Conservation (phyloP, 208 protist species). For the Leishmania tropica region DNA sequence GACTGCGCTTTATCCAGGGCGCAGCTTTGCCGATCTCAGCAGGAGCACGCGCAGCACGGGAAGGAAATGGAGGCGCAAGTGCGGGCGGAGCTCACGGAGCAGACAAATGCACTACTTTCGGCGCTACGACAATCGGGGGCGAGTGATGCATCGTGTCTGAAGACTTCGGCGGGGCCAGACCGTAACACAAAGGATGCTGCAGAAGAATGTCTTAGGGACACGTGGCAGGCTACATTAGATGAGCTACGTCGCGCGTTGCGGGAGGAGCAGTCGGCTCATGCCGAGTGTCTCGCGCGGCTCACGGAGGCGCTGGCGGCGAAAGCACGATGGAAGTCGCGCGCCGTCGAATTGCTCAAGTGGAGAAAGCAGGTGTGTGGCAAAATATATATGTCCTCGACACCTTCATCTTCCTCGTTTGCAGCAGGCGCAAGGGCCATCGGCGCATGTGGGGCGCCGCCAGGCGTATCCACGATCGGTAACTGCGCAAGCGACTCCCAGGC, state of each 20-base stretch:
- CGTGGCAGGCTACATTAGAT: constrained; percentile 5
- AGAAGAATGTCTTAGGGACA: background rate
- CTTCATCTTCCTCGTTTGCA: background rate
- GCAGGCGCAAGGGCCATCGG: background rate
- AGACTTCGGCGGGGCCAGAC: background rate
- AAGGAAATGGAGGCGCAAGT: constrained; percentile 16
- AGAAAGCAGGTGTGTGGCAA: background rate
- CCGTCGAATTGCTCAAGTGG: constrained; percentile 8
- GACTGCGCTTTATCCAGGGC: constrained; percentile 11
- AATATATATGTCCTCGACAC: background rate
- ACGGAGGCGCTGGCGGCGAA: background rate
- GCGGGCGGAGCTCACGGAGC: constrained; percentile 15
- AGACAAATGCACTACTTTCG: background rate
- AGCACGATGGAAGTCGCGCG: constrained; percentile 8
- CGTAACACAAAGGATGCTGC: background rate
- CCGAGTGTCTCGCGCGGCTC: constrained; percentile 7
- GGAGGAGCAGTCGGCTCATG: constrained; percentile 17
- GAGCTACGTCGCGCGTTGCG: constrained; percentile 16
- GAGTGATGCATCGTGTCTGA: background rate
- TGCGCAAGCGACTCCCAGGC: too few relatives aligned
- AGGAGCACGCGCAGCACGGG: constrained; percentile 3
- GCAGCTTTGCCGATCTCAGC: constrained; percentile 10
- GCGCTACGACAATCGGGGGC: background rate
- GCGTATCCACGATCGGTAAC: background rate
- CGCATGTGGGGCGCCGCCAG: background rate